Evolutionary conservation across 2,329 filamentous ascomycete species (phyloP), one percentile per base, ranked within the genome.

Genomic region (Chalaropsis thielavioides): DNA sequence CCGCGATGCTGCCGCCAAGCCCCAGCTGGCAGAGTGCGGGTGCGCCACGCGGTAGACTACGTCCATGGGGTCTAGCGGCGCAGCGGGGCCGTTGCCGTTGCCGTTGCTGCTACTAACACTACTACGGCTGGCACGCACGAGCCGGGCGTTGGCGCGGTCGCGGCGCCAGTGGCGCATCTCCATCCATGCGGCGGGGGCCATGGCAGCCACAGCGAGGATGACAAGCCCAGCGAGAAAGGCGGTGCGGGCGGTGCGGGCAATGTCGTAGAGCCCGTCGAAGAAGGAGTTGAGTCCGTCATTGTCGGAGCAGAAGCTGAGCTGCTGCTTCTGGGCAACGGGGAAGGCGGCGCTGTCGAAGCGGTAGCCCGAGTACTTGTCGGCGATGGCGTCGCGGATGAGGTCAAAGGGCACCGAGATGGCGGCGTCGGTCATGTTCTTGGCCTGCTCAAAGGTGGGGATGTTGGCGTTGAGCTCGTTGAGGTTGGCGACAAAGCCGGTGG

Each of bases 41-140:
- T 90, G 84, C 41, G 90, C 92, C 40, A 87, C 85, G 69, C 96
- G 88, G 75, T 96, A 95, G 51, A 95, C 83, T 43, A 92, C 85
- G 72, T 97, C 92, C 80, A 96, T 85, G 0, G 88, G 82, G 71
- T 97, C 91, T 72, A 83, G 81, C 64, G 86, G 79, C 69, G 81
- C 78, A 58, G 51, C 8, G 51, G 51, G 27, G 24, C 24, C 6
- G 27, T 8, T 1, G 24, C 13, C 10, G 51, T 13, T 6, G 5
- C 27, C 27, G 15, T 13, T n/a, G 10, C 51, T 31, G 51, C 51
- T 7, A 3, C 15, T 17, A 4, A 4, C 27, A 10, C 27, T 17
- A 7, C 51, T 13, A 15, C 31, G 51, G 27, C 51, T 58, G 27
- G 51, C 15, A 5, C 80, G 77, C 69, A 95, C 81, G 40, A 91